Evolutionary conservation across 2,329 filamentous ascomycete genomes (phyloP).

Genomic region (Plectosphaerella cucumerina): DNA sequence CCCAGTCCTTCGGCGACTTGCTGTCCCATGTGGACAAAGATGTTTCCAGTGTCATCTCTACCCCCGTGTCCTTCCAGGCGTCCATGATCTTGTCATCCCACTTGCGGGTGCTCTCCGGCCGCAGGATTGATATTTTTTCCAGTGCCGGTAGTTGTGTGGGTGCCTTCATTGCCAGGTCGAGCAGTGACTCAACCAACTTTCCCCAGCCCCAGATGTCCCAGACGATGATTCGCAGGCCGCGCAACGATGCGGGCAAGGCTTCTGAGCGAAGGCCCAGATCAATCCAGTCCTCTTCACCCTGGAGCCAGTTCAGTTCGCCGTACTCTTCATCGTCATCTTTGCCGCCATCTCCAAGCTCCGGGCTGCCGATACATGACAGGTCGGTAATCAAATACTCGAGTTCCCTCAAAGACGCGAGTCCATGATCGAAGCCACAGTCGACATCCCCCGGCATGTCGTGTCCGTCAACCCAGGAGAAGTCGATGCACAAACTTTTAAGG

Average conservation of each 20-base stretch:
- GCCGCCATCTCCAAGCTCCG: background rate
- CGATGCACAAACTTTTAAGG: background rate
- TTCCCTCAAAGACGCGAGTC: background rate
- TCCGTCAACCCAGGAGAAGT: background rate
- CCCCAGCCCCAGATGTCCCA: background rate
- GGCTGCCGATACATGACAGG: background rate
- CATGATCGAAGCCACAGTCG: background rate
- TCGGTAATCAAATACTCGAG: background rate
- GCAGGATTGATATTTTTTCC: background rate
- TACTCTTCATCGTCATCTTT: no score
- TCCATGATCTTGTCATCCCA: background rate
- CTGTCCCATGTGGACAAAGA: no score
- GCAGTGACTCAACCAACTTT: background rate
- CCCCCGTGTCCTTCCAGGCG: background rate
- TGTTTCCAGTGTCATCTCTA: background rate
- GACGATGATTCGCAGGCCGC: background rate
- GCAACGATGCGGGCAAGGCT: background rate
- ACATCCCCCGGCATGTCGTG: background rate
- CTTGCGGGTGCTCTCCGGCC: background rate
- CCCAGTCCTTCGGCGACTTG: no score
- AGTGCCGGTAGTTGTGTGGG: background rate
- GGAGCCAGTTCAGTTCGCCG: no score
- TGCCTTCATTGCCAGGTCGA: background rate
- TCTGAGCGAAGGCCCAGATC: background rate
- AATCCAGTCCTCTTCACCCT: no score